A percentile compares a stretch with the other conserved stretches of the same genome.
Conservation (phyloP, 2,329 filamentous ascomycete genomes). For the Ambrosiella beaveri region DNA sequence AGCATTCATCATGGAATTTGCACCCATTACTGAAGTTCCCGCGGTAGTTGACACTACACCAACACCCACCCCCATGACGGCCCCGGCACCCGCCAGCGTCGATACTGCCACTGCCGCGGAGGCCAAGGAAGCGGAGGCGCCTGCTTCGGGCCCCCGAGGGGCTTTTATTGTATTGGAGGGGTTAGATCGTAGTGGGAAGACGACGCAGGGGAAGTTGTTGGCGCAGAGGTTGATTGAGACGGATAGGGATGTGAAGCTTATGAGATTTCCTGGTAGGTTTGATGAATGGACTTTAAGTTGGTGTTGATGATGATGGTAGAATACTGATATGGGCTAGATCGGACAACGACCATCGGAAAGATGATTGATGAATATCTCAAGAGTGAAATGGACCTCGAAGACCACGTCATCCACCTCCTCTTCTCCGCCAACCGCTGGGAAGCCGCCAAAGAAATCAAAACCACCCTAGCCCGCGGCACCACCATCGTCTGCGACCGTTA, state of each 20-base stretch:
- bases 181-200: constrained; percentile 79
- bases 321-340: constrained; percentile 33
- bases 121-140: not conserved
- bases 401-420: constrained; percentile 76
- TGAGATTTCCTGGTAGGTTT: constrained; percentile 39
- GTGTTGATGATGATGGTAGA: not conserved
- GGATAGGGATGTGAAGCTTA: constrained; percentile 32
- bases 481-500: constrained; percentile 83
- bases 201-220: constrained; percentile 66
- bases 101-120: not conserved
- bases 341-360: constrained; percentile 66
- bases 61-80: too few relatives aligned
- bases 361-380: constrained; percentile 76
- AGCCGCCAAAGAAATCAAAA: constrained; percentile 31
- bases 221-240: constrained; percentile 34
- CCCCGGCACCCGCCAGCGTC: not conserved
- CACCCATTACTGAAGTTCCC: too few relatives aligned
- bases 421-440: constrained; percentile 92
- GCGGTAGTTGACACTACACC: too few relatives aligned
- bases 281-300: not conserved
- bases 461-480: constrained; percentile 43
- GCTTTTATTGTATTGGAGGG: constrained; percentile 75
- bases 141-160: constrained; percentile 29
- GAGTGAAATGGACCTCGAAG: constrained; percentile 54
- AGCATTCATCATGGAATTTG: too few relatives aligned